Evolutionary conservation across 2,329 filamentous ascomycete species (phyloP).

Genomic region (Fusarium keratoplasticum): DNA sequence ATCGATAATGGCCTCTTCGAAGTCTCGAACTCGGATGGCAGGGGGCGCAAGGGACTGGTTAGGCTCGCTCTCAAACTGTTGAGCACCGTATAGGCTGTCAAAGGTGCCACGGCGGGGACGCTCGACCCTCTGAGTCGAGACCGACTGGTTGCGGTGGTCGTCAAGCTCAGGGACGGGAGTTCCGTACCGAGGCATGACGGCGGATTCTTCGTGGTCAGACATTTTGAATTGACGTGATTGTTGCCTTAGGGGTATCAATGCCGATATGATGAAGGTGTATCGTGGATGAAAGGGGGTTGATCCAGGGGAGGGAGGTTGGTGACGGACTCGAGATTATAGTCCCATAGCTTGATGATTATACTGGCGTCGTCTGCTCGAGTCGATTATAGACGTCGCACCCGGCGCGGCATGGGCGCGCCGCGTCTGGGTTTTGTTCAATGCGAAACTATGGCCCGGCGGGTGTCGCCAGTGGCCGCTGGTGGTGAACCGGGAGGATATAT

Average conservation of each 20-base stretch:
- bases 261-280: slow-evolving; percentile 13
- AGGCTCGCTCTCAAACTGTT: slow-evolving; percentile 57
- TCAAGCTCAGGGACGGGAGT: slow-evolving; percentile 85
- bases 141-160: slow-evolving; percentile 81
- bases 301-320: slow-evolving; percentile 31
- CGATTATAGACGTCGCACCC: slow-evolving; percentile 46
- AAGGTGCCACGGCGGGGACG: slow-evolving; percentile 77
- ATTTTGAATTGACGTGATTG: slow-evolving; percentile 57
- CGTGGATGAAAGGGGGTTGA: slow-evolving; percentile 15
- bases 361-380: slow-evolving; percentile 27
- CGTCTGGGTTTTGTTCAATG: slow-evolving; percentile 49
- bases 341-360: slow-evolving; percentile 44
- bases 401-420: slow-evolving; percentile 54
- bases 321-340: slow-evolving; percentile 46
- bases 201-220: slow-evolving; percentile 74
- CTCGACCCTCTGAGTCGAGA: slow-evolving; percentile 69
- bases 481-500: slow-evolving; percentile 11
- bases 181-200: slow-evolving; percentile 72
- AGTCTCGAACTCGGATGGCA: slow-evolving; percentile 75
- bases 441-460: slow-evolving; percentile 36
- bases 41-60: slow-evolving; percentile 40
- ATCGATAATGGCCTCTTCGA: slow-evolving; percentile 81
- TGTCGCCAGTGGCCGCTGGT: slow-evolving; percentile 35
- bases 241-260: slow-evolving; percentile 4
- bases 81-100: slow-evolving; percentile 73